Evolutionary conservation across 2,329 filamentous ascomycete genomes (phyloP), one percentile per base, ranked within the genome.

Genomic region (Fusarium floridanum): DNA sequence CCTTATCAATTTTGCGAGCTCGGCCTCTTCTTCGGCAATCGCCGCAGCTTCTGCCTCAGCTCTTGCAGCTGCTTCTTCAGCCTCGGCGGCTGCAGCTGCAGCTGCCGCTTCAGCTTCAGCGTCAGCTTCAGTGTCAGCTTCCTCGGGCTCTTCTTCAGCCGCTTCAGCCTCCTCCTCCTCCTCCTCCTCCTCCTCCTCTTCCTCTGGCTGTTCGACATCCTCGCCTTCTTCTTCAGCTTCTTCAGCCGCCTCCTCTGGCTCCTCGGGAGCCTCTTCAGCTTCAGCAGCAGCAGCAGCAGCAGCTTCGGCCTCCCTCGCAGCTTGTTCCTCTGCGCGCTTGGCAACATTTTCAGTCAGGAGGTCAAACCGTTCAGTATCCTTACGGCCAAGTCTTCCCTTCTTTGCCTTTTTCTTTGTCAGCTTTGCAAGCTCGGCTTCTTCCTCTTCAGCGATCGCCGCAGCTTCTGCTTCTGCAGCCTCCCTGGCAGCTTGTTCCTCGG

Each of bases 341-440:
- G 62, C 59, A 22, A 60, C 60, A 27, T 70, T 72, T 11, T 53
- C 64, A 17, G 60, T 67, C 17, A 78, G 61, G 24, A 57, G 20
- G 12, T 73, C 63, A 10, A 70, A 71, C 27, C 76, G 60, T 22
- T 78, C 76, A 5, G 74, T 70, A 41, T 78, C 76, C 56, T 76
- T 78, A 32, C 68, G 73, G 16, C 76, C 76, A 24, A 78, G 20
- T 34, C 69, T 78, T 7, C 76, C 76, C 71, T 85, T 84, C 77
- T 85, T 87, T 37, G 57, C 64, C 32, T 77, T 80, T 67, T 80
- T 80, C 12, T 82, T 83, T 57, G 82, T 82, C 64, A 82, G 81
- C 14, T 80, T 81, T 20, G 82, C 82, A 24, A 84, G 83, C 76
- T 87, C 85, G 34, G 84, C 83, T 14, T 82, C 84, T 69, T 86